Percentiles rank a stretch among this genome's conserved stretches.
Evolutionary conservation across 345 rosid species (phyloP).

Genomic region (Trapa incisa): DNA sequence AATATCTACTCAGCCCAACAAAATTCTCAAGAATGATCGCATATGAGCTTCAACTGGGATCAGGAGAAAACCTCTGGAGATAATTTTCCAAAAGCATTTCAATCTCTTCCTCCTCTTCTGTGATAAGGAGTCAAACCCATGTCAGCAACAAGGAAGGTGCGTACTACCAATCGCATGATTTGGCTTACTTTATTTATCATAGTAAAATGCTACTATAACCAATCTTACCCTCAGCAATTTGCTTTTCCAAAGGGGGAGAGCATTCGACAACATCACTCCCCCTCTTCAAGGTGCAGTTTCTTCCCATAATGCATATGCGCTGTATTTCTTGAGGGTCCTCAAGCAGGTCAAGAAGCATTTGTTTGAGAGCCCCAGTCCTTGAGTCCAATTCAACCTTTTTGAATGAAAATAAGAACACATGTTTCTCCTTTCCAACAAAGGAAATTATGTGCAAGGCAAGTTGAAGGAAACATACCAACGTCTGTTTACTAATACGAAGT

Average conservation of each 20-base stretch:
- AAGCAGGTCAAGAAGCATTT: conserved; percentile 93
- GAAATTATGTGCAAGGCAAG: background rate
- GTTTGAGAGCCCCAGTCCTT: conserved; percentile 81
- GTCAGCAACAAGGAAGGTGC: background rate
- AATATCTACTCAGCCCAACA: background rate
- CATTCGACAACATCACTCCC: conserved; percentile 52
- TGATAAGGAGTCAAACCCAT: conserved; percentile 8
- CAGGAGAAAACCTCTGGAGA: conserved; percentile 60
- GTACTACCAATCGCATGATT: too few relatives aligned
- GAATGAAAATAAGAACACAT: conserved; percentile 4
- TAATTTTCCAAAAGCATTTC: conserved; percentile 98
- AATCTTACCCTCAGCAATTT: conserved; percentile 64
- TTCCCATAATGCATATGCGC: conserved; percentile 83
- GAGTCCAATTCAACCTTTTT: conserved; percentile 87
- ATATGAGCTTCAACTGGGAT: conserved; percentile 8
- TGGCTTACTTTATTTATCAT: background rate
- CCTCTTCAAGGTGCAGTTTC: conserved; percentile 53
- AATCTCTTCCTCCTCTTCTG: conserved; percentile 98
- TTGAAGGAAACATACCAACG: conserved; percentile 37
- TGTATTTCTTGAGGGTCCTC: conserved; percentile 95
- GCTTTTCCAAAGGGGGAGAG: conserved; percentile 60
- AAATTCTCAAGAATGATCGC: background rate
- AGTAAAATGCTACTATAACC: background rate
- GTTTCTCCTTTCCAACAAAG: conserved; percentile 2
- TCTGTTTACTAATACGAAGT: conserved; percentile 95